These are phyloP conservation scores for Volutella citrinella DNA, from an alignment of 2,329 filamentous ascomycete genomes.

Conservation along the genomic window DNA sequence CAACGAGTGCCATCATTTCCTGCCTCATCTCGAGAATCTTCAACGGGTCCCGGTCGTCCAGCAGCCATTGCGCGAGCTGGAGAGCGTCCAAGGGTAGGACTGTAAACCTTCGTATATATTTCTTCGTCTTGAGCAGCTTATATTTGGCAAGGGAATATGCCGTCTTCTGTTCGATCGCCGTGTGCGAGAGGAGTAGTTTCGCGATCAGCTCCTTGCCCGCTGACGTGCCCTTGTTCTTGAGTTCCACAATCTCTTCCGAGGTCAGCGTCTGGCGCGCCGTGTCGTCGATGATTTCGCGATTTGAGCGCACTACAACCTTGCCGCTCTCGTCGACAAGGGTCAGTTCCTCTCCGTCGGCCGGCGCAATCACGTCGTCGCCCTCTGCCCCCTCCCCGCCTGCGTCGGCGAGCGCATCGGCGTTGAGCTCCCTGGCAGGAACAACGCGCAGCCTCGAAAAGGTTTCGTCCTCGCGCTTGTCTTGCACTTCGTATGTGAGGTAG, in stretches of 20 bases:
- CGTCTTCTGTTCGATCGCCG: conserved; percentile 90
- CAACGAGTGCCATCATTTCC: conserved; percentile 76
- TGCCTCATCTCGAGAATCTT: conserved; percentile 85
- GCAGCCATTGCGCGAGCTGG: conserved; percentile 70
- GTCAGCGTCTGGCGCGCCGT: conserved; percentile 72
- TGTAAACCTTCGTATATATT: conserved; percentile 87
- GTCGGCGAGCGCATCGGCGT: conserved; percentile 69
- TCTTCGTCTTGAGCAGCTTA: conserved; percentile 88
- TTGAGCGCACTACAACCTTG: conserved; percentile 50
- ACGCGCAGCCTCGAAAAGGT: conserved; percentile 69
- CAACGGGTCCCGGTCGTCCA: conserved; percentile 74
- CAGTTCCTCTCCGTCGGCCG: conserved; percentile 39
- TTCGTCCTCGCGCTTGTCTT: conserved; percentile 65
- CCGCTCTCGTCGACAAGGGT: conserved; percentile 43
- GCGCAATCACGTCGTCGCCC: conserved; percentile 39
- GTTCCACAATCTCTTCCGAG: conserved; percentile 71
- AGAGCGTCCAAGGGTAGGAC: conserved; percentile 80
- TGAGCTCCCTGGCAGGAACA: conserved; percentile 76
- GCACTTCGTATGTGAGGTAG: conserved; percentile 85
- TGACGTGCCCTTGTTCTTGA: conserved; percentile 68
- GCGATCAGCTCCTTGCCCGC: conserved; percentile 87
- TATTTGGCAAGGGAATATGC: conserved; percentile 93
- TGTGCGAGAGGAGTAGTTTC: conserved; percentile 88
- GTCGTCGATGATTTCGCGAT: conserved; percentile 58
- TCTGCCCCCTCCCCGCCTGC: conserved; percentile 34